Base-by-base conservation (phyloP, 129 eudicot species). In the Centaurea solstitialis region DNA sequence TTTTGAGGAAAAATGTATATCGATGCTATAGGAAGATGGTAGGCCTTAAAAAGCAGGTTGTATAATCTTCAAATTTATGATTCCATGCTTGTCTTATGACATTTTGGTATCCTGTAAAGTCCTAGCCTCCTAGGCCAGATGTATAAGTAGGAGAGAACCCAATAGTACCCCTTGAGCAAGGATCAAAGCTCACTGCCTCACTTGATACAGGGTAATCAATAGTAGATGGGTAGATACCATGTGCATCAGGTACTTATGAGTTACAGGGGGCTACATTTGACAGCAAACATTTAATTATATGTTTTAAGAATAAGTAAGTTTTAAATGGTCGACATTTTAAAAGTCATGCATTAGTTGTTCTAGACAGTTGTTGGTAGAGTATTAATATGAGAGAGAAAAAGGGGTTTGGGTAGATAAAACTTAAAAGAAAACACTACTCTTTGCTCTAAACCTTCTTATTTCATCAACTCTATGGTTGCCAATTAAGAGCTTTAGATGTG, bases 391-490 rank as follows among this genome's bases (percentile, higher is more conserved):
- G 28, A 28, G 66, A 23, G 26, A 68, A 61, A 61, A 61, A 61
- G 68, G 28, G 9, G 6, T 13, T 18, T 61, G 12, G 15, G 28
- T 64, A 64, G 28, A 64, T 64, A 64, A 64, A 64, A 64, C 68
- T 21, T 67, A 4, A 45, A 68, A 41, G 41, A 66, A 67, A 77
- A 66, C 45, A 77, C 3, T 77, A 41, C 28, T 66, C 66, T 20
- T 20, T 77, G 73, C 18, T 57, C 65, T 77, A 26, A 68, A 18
- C 6, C 20, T 68, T 45, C 47, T 33, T 38, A 70, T 79, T 70
- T 69, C 59, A 7, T 61, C 71, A 61, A 61, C 80, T 33, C 43
- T 61, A 13, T 21, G 71, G 57, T 76, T 69, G 57, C 37, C 21
- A 22, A 21, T 64, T 64, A 64, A 64, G 22, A 64, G 26, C 68